These are phyloP conservation scores for Ogataea hybrid DNA, from an alignment of 1,139 yeast genomes.

Conservation along the genomic window DNA sequence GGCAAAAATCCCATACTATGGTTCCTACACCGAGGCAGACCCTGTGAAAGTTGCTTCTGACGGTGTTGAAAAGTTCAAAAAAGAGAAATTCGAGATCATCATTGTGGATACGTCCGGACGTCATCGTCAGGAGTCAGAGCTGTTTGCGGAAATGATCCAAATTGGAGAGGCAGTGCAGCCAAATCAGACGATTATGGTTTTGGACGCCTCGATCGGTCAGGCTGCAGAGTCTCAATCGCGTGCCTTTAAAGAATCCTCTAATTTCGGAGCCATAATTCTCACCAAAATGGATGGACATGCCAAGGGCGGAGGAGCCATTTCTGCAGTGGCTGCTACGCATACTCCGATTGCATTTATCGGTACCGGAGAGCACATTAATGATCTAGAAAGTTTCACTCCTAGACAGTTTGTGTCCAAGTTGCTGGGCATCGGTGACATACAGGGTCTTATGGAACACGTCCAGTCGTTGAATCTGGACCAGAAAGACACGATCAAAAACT, in stretches of 20 bases:
- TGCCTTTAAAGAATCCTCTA: slow-evolving; percentile 90
- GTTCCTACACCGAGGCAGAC: slow-evolving; percentile 93
- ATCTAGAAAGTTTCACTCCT: slow-evolving; percentile 89
- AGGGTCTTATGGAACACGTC: slow-evolving; percentile 91
- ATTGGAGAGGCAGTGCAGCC: slow-evolving; percentile 85
- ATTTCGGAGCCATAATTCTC: slow-evolving; percentile 92
- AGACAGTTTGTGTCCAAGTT: slow-evolving; percentile 84
- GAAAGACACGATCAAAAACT: slow-evolving; percentile 87
- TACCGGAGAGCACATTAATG: slow-evolving; percentile 96
- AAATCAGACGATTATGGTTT: slow-evolving; percentile 93
- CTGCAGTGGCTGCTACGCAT: slow-evolving; percentile 96
- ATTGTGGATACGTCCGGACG: slow-evolving; percentile 98
- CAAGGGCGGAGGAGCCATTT: slow-evolving; percentile 98
- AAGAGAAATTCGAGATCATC: slow-evolving; percentile 87
- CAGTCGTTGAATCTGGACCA: slow-evolving; percentile 87
- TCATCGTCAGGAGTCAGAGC: slow-evolving; percentile 90
- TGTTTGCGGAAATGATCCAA: slow-evolving; percentile 93
- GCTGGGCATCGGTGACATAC: slow-evolving; percentile 94
- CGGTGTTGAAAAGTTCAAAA: slow-evolving; percentile 89
- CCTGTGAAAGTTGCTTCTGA: slow-evolving; percentile 90
- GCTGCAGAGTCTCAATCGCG: slow-evolving; percentile 95
- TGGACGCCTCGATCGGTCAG: slow-evolving; percentile 97
- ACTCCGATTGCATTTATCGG: slow-evolving; percentile 98
- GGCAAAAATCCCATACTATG: slow-evolving; percentile 91
- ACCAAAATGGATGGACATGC: slow-evolving; percentile 99